These are phyloP conservation scores for Xylogone sp. DNA, from an alignment of 2,329 filamentous ascomycete genomes.

Conservation along the genomic window DNA sequence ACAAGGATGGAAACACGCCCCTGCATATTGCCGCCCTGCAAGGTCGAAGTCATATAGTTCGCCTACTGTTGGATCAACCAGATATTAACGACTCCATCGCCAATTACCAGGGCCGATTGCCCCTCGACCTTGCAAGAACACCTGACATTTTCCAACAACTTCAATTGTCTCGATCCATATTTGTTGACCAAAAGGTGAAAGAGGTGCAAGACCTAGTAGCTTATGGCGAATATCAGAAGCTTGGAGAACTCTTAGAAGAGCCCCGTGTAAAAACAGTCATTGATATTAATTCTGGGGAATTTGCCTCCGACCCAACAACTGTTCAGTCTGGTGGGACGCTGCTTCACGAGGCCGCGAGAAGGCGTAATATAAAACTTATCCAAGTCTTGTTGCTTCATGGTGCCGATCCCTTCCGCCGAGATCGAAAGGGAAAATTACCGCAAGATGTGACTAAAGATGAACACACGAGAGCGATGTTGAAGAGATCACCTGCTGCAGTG, in stretches of 20 bases:
- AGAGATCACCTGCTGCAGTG: constrained; percentile 89
- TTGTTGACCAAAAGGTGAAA: constrained; percentile 80
- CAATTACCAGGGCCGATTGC: constrained; percentile 80
- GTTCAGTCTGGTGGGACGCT: constrained; percentile 84
- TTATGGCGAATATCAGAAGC: constrained; percentile 67
- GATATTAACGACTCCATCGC: constrained; percentile 83
- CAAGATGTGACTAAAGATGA: constrained; percentile 98
- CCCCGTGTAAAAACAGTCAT: constrained; percentile 79
- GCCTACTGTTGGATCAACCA: constrained; percentile 75
- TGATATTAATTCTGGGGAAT: constrained; percentile 88
- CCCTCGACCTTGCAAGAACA: constrained; percentile 84
- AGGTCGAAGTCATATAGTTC: constrained; percentile 76
- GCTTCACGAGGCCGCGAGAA: constrained; percentile 87
- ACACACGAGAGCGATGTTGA: constrained; percentile 79
- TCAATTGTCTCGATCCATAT: constrained; percentile 84
- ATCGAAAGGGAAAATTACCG: constrained; percentile 91
- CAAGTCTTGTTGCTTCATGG: constrained; percentile 89
- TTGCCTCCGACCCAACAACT: constrained; percentile 76
- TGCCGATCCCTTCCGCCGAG: constrained; percentile 90
- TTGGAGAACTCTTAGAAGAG: constrained; percentile 81
- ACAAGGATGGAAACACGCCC: constrained; percentile 91
- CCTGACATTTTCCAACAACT: constrained; percentile 95
- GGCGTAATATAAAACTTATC: constrained; percentile 81
- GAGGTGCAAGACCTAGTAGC: constrained; percentile 78
- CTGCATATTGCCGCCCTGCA: constrained; percentile 84